These are phyloP conservation scores for Colletotrichum coccodes DNA, from an alignment of 2,329 filamentous ascomycete genomes.

Conservation along the genomic window DNA sequence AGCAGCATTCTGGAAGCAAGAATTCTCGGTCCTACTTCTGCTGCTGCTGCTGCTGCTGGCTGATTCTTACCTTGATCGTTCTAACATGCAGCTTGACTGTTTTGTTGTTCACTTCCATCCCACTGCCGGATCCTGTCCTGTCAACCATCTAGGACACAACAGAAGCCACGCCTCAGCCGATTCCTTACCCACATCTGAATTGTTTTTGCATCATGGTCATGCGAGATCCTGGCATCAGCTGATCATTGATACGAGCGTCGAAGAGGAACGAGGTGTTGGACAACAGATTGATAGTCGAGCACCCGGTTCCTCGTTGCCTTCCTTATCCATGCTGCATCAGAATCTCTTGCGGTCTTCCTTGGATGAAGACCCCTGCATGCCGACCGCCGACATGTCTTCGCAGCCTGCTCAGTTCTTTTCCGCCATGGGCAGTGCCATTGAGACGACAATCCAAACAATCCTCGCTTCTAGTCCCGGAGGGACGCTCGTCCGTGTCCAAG, in stretches of 20 bases:
- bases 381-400: neutral
- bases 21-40: slow-evolving; percentile 1
- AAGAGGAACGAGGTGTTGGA: neutral
- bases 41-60: slow-evolving; percentile 14
- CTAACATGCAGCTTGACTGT: neutral
- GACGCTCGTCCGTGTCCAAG: neutral
- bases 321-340: neutral
- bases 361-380: neutral
- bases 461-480: neutral
- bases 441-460: neutral
- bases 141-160: neutral
- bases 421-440: neutral
- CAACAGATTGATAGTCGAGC: too few species aligned
- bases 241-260: neutral
- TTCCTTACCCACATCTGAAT: neutral
- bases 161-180: too few species aligned
- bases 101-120: neutral
- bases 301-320: neutral
- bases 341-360: neutral
- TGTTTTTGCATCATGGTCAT: neutral
- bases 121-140: neutral
- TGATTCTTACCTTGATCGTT: neutral
- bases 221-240: neutral
- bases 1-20: neutral
- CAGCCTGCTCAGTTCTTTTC: neutral